A percentile compares a stretch with the other conserved stretches of the same genome.
phyloP scores from a whole-genome alignment of 1,139 yeast species.

The Lodderomyces pseudojiufengensis region DNA sequence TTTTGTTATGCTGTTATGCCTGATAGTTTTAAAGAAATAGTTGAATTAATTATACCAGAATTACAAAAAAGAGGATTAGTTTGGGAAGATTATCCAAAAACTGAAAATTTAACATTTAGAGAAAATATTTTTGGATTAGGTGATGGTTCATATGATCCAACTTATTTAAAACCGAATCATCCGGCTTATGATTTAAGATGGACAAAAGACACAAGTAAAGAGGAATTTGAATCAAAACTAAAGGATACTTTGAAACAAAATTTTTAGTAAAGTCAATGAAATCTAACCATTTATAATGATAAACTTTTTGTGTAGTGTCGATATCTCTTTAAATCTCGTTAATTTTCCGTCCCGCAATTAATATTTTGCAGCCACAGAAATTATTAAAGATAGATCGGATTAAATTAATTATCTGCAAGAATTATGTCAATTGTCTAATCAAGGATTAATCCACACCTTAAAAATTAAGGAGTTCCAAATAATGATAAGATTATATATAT shows the following conservation, averaged over 20 bases:
- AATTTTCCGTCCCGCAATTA: neutral
- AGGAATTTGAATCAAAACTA: conserved; percentile 28
- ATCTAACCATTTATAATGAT: too few species aligned
- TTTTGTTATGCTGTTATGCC: conserved; percentile 25
- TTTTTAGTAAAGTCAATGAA: too few species aligned
- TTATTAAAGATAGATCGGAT: too few species aligned
- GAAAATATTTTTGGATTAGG: conserved; percentile 21
- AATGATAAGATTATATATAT: neutral
- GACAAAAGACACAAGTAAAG: conserved; percentile 31
- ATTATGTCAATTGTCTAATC: neutral
- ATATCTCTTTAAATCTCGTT: too few species aligned
- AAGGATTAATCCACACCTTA: too few species aligned
- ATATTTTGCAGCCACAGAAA: conserved; percentile 9
- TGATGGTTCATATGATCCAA: conserved; percentile 15
- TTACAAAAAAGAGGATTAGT: conserved; percentile 23
- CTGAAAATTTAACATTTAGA: conserved; percentile 19
- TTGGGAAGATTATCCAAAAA: conserved; percentile 26
- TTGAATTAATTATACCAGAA: conserved; percentile 23
- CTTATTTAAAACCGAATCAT: conserved; percentile 22
- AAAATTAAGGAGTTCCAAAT: too few species aligned
- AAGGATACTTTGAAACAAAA: conserved; percentile 15
- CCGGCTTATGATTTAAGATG: conserved; percentile 38
- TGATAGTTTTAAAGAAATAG: conserved; percentile 24
- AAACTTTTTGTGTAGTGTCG: too few species aligned
- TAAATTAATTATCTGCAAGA: too few species aligned